A percentile compares a stretch with the other conserved stretches of the same genome.
phyloP scores from a whole-genome alignment of 306 rosid species.

The Dalbergia cochinchinensis region DNA sequence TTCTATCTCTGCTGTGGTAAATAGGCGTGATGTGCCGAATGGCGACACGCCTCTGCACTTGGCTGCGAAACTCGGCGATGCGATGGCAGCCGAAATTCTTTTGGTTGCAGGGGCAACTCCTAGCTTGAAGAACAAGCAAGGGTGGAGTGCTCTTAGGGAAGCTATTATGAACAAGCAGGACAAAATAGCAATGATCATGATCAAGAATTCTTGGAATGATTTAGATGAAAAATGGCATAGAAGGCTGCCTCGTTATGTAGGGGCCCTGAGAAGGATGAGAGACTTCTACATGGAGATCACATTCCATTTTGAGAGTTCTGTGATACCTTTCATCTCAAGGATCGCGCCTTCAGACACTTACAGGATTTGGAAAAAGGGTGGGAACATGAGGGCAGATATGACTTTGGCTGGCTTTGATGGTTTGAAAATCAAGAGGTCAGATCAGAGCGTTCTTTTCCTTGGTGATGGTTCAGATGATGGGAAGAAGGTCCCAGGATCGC shows the following conservation, averaged over 20 bases:
- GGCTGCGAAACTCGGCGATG: constrained; percentile 78
- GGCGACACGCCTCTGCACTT: constrained; percentile 91
- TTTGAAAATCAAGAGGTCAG: constrained; percentile 82
- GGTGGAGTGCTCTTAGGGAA: constrained; percentile 89
- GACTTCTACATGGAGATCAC: constrained; percentile 97
- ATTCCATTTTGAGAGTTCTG: constrained; percentile 94
- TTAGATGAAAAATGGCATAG: constrained; percentile 74
- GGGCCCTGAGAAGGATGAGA: constrained; percentile 78
- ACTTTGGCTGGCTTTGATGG: constrained; percentile 97
- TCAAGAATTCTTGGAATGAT: constrained; percentile 65
- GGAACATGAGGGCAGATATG: constrained; percentile 94
- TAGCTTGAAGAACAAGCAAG: constrained; percentile 82
- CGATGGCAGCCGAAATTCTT: constrained; percentile 68
- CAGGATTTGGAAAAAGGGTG: constrained; percentile 94
- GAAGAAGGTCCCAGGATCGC: constrained; percentile 62
- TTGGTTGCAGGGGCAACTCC: constrained; percentile 80
- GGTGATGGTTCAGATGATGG: constrained; percentile 88
- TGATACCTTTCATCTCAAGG: constrained; percentile 93
- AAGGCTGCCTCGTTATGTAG: constrained; percentile 85
- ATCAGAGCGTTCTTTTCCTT: constrained; percentile 81
- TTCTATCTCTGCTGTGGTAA: constrained; percentile 63
- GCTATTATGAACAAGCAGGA: constrained; percentile 77
- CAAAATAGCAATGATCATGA: constrained; percentile 67
- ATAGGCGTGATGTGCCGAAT: constrained; percentile 81
- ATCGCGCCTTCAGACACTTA: constrained; percentile 97